These are phyloP conservation scores for Arthonia radiata DNA, from an alignment of 495 filamentous ascomycete genomes.

Conservation along the genomic window DNA sequence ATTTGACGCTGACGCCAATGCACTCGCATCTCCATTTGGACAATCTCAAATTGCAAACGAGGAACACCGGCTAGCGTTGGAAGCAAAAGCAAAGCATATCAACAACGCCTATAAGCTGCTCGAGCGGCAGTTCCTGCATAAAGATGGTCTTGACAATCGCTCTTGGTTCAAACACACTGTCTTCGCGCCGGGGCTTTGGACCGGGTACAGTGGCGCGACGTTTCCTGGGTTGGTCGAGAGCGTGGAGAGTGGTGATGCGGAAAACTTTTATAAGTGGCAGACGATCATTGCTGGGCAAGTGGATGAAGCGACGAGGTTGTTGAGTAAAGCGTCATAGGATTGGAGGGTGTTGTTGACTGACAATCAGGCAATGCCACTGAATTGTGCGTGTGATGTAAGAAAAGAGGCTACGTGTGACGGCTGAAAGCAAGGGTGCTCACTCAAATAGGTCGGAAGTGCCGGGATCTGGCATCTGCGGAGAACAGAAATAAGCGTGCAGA, in stretches of 20 bases:
- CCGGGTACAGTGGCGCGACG: slow-evolving; percentile 58
- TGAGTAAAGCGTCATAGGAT: slow-evolving; percentile 6
- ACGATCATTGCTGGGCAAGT: slow-evolving; percentile 11
- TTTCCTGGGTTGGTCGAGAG: slow-evolving; percentile 38
- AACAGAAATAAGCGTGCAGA: too few species aligned
- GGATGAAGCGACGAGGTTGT: slow-evolving; percentile 7
- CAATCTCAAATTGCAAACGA: too few species aligned
- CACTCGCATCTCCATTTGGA: too few species aligned
- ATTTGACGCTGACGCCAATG: too few species aligned
- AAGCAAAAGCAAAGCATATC: slow-evolving; percentile 9
- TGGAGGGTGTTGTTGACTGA: too few species aligned
- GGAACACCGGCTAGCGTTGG: neutral
- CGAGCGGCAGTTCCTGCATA: slow-evolving; percentile 34
- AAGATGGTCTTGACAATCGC: slow-evolving; percentile 29
- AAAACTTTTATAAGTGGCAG: slow-evolving; percentile 11
- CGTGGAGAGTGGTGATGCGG: slow-evolving; percentile 25
- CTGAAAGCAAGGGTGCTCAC: too few species aligned
- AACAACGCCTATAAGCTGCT: slow-evolving; percentile 38
- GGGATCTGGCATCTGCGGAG: too few species aligned
- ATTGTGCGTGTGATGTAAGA: too few species aligned
- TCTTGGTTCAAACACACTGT: slow-evolving; percentile 46
- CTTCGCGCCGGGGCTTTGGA: slow-evolving; percentile 61
- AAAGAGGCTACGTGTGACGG: too few species aligned
- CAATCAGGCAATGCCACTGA: too few species aligned
- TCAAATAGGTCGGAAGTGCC: too few species aligned